A percentile compares a stretch with the other conserved stretches of the same genome.
phyloP scores from a whole-genome alignment of 148 eudicot species.

The Arbutus unedo region DNA sequence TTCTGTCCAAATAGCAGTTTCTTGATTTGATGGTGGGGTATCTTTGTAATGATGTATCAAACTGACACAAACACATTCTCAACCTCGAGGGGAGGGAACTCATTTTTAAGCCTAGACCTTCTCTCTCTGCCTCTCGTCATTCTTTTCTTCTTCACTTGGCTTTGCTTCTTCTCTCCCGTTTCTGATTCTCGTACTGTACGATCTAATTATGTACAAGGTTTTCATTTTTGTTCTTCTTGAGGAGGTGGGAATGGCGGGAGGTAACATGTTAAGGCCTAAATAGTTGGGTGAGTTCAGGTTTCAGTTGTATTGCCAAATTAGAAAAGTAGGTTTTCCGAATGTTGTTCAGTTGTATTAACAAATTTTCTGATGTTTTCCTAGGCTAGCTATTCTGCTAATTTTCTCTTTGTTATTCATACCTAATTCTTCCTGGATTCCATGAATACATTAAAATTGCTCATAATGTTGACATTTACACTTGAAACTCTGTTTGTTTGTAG shows the following conservation, averaged over 20 bases:
- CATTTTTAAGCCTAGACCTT: too few relatives aligned
- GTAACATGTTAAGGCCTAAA: background rate
- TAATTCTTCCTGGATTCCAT: background rate
- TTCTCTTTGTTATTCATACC: background rate
- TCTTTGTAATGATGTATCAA: too few relatives aligned
- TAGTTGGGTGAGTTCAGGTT: background rate
- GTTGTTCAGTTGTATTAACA: background rate
- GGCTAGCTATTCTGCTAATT: background rate
- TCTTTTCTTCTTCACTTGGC: background rate
- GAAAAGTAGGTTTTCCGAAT: background rate
- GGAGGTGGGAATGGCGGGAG: background rate
- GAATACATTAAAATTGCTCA: background rate
- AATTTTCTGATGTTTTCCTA: background rate
- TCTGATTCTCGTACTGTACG: background rate
- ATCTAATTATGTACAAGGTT: too few relatives aligned
- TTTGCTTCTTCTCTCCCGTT: too few relatives aligned
- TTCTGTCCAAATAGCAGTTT: too few relatives aligned
- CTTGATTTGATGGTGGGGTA: too few relatives aligned
- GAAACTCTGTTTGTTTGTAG: constrained; percentile 28
- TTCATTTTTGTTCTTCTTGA: background rate
- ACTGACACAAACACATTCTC: too few relatives aligned
- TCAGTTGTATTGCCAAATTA: background rate
- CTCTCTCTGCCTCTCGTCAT: background rate
- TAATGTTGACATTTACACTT: constrained; percentile 1
- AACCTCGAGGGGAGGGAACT: too few relatives aligned